Evolutionary conservation across 2,329 filamentous ascomycete genomes (phyloP), one percentile per base, ranked within the genome.

Genomic region (Ophiostoma sp.): DNA sequence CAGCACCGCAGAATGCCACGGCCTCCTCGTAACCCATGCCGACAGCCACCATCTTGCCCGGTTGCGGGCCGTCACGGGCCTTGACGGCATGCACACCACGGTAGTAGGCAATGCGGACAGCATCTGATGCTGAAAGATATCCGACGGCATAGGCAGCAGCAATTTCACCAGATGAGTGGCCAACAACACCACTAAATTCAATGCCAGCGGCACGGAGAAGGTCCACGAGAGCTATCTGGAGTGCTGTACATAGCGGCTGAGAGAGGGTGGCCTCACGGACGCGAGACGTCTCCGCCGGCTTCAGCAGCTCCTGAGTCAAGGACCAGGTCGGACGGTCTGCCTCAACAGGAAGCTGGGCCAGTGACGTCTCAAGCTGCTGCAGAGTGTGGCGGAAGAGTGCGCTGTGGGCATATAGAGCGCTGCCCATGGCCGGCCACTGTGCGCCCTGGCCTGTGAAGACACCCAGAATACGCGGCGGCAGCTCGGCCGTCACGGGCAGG

Each of bases 241-340:
- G 57, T 0, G 87, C 86, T 0, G 87, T 88, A 70, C 84, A 88
- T 0, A 87, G 77, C 0, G 87, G 85, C 75, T 89, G 87, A 0
- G 84, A 82, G 28, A 87, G 75, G 3, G 82, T 80, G 0, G 85
- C 82, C 61, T 75, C 70, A 8, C 73, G 57, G 17, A 79, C 68
- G 31, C 73, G 73, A 39, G 73, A 75, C 1, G 73, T 74, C n/a
- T 57, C 70, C 2, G 69, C 63, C 11, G 72, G 64, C 19, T 69
- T 61, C 11, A 70, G 48, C 5, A 78, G 70, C 70, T 76, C 73
- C 6, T 59, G 69, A 1, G 22, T 31, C 28, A 77, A 61, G 19
- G 75, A 74, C 76, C 76, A 78, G 0, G n/a, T 5, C 1, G 77
- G 76, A 2, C 72, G 66, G 61, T 71, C 72, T 0, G 48, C 22